phyloP scores from a whole-genome alignment of 139 green algal species.

The Chlamydomonas sp. region DNA sequence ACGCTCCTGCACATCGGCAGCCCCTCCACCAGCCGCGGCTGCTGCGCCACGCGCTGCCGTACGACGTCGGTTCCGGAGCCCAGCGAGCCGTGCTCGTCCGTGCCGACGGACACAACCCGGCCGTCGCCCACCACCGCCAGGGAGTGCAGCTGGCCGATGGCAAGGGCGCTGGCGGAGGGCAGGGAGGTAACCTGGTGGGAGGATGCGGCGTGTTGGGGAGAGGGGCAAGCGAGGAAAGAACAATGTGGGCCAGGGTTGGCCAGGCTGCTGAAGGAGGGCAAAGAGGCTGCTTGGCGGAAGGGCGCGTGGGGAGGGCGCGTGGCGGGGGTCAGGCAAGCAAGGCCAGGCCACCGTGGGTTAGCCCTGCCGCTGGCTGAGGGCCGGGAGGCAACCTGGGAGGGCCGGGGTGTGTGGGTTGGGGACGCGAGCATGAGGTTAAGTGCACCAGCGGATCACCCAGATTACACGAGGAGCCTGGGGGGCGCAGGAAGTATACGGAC shows the following conservation, averaged over 20 bases:
- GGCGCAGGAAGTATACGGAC: no score
- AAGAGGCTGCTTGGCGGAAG: neutral
- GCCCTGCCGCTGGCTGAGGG: no score
- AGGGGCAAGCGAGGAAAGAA: neutral
- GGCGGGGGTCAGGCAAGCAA: no score
- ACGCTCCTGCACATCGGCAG: slow-evolving; percentile 12
- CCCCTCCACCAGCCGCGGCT: neutral
- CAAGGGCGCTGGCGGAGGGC: neutral
- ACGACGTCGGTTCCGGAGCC: slow-evolving; percentile 36
- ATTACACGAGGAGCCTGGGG: no score
- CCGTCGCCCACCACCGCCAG: slow-evolving; percentile 45
- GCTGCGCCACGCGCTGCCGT: neutral
- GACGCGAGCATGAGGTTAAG: no score
- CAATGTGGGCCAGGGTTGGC: neutral
- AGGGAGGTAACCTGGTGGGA: slow-evolving; percentile 16
- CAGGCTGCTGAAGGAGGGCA: neutral
- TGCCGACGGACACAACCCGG: slow-evolving; percentile 30
- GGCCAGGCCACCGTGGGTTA: no score
- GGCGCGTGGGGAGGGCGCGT: no score
- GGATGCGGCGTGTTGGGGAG: neutral
- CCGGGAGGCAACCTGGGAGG: no score
- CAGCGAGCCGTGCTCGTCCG: slow-evolving; percentile 54
- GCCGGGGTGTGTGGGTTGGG: no score
- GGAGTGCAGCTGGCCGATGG: slow-evolving; percentile 48
- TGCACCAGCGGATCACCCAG: no score